Evolutionary conservation across 2,329 filamentous ascomycete genomes (phyloP).

Genomic region (Diaporthe sp.): DNA sequence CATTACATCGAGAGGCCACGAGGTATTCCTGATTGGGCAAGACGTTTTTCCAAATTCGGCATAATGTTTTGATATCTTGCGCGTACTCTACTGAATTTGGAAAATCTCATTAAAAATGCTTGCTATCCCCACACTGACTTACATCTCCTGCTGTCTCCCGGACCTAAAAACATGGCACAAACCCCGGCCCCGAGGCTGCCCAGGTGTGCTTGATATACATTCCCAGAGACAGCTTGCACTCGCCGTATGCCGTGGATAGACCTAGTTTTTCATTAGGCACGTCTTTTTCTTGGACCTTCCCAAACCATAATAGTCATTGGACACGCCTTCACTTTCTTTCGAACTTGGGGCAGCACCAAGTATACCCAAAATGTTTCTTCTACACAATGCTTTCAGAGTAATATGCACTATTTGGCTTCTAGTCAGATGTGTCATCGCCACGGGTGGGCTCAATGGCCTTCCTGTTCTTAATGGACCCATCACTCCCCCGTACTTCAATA

Average conservation of each 20-base stretch:
- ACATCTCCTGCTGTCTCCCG: background rate
- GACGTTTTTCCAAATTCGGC: background rate
- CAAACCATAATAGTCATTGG: background rate
- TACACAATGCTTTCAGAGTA: background rate
- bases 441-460: conserved; percentile 41
- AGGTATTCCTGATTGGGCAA: background rate
- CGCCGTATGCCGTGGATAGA: background rate
- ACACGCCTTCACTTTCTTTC: background rate
- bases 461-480: conserved; percentile 45
- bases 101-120: background rate
- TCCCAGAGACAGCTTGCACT: background rate
- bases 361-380: background rate
- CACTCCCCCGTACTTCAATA: conserved; percentile 40
- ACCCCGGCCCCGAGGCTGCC: background rate
- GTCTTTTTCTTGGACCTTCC: no score
- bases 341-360: no score
- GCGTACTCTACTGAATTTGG: background rate
- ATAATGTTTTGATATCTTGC: background rate
- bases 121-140: background rate
- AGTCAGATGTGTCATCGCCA: conserved; percentile 18
- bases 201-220: background rate
- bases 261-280: background rate
- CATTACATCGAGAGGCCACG: background rate
- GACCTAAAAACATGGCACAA: background rate
- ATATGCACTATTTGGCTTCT: background rate